Evolutionary conservation across 352 stramenopile species (phyloP).

Genomic region (Phytophthora multivora): DNA sequence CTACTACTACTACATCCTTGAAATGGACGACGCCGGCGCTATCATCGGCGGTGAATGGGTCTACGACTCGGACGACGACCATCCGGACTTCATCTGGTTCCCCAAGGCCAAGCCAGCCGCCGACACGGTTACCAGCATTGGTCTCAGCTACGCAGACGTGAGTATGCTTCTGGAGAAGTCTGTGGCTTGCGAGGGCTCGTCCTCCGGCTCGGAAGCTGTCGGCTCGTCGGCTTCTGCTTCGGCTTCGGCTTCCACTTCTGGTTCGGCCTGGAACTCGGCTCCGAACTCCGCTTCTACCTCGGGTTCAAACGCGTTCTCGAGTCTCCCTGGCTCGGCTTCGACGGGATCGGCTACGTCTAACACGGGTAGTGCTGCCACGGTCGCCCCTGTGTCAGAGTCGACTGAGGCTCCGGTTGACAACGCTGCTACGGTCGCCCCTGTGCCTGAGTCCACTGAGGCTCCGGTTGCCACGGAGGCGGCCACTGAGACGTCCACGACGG

Average conservation of each 20-base stretch:
- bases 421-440: constrained; percentile 13
- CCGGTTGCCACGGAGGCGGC: constrained; percentile 2
- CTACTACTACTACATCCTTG: constrained; percentile 43
- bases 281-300: constrained; percentile 13
- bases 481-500: constrained; percentile 1
- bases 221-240: constrained; percentile 12
- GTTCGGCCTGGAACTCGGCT: neutral
- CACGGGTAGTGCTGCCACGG: constrained; percentile 12
- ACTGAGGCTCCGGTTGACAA: constrained; percentile 9
- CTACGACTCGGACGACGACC: constrained; percentile 31
- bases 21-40: constrained; percentile 32
- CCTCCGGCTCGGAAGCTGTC: constrained; percentile 4
- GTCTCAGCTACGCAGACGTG: constrained; percentile 41
- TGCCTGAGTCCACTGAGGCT: constrained; percentile 13
- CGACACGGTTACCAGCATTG: constrained; percentile 30
- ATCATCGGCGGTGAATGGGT: constrained; percentile 54
- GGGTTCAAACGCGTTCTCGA: constrained; percentile 12
- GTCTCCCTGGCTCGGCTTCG: constrained; percentile 10
- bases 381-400: constrained; percentile 13
- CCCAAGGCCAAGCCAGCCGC: constrained; percentile 25
- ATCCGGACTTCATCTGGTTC: constrained; percentile 49
- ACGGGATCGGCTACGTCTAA: constrained; percentile 10
- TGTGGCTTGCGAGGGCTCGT: constrained; percentile 20
- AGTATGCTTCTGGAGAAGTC: constrained; percentile 33
- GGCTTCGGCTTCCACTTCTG: neutral